Evolutionary conservation across 2,329 filamentous ascomycete genomes (phyloP).

Genomic region (Cladosporium velox): DNA sequence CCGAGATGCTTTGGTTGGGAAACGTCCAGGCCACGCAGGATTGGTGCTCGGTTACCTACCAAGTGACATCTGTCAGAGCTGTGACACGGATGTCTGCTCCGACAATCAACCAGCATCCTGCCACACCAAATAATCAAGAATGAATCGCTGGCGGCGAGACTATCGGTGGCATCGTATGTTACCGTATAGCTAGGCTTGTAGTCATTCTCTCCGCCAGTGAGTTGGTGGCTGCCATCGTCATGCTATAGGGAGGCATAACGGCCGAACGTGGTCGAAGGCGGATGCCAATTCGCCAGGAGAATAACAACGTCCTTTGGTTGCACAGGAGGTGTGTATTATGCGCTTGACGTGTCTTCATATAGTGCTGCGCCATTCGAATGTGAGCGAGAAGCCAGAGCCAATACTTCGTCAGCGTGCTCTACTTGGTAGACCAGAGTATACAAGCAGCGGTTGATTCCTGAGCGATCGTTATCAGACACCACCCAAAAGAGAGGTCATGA

Average conservation of each 20-base stretch:
- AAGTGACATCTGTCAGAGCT: background rate
- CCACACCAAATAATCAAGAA: background rate
- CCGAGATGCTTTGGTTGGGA: background rate
- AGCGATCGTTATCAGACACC: background rate
- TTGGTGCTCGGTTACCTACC: background rate
- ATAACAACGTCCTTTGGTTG: background rate
- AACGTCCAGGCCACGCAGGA: background rate
- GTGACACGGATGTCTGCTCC: background rate
- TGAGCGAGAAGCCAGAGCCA: constrained; percentile 8
- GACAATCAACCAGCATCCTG: background rate
- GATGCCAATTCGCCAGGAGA: constrained; percentile 10
- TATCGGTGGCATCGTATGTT: background rate
- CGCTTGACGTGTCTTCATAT: background rate
- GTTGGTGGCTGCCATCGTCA: background rate
- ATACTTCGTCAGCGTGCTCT: constrained; percentile 6
- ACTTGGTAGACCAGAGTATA: background rate
- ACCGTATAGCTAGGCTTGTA: background rate
- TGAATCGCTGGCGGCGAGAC: background rate
- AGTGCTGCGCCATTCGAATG: background rate
- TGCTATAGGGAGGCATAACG: background rate
- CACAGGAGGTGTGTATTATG: background rate
- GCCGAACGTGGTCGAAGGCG: background rate
- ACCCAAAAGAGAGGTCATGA: background rate
- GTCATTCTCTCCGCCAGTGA: background rate
- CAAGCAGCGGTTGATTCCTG: background rate